Base-by-base conservation (phyloP, 306 rosid species). In the Ammopiptanthus mongolicus region DNA sequence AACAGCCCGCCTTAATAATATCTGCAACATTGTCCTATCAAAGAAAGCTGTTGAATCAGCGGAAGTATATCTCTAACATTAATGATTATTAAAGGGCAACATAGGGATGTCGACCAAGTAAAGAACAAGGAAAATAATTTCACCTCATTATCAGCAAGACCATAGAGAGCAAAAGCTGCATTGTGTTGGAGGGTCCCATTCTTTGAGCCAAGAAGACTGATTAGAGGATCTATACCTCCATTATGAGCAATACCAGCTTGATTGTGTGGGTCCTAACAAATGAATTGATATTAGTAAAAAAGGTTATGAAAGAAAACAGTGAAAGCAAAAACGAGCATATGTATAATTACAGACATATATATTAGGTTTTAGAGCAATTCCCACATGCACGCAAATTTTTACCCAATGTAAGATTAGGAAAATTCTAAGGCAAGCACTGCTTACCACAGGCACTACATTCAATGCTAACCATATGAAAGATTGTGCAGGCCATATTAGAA, bases 131-230 rank as follows among this genome's bases (percentile, higher is more conserved):
- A 64, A 75, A 19, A 53, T 41, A 34, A 87, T 76, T 84, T 89
- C 88, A 66, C 97, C 96, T 96, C 99, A 28, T 87, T 90, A 73
- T 96, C 99, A 39, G 89, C 91, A 69, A 96, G 93, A 74, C 93
- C 90, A 71, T 96, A 86, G 9, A 87, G 82, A 73, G 87, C 74
- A 82, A 89, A 86, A 8, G 87, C 86, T 64, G 88, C 91, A 78
- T 86, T 85, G 59, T 88, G 91, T 75, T 90, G 93, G 70, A 88
- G 33, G n/a, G 83, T 55, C 51, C 28, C 74, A 41, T 76, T 80
- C 71, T 82, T 80, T 5, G 91, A 90, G 5, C 36, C 80, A 64
- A 92, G 81, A 75, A 90, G 90, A 73, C 80, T 71, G 37, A 92
- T 76, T 7, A 91, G 80, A 57, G 97, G 97, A 80, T 76, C 82